These are phyloP conservation scores for Huntiella abstrusa DNA, from an alignment of 2,329 filamentous ascomycete genomes.

Conservation along the genomic window DNA sequence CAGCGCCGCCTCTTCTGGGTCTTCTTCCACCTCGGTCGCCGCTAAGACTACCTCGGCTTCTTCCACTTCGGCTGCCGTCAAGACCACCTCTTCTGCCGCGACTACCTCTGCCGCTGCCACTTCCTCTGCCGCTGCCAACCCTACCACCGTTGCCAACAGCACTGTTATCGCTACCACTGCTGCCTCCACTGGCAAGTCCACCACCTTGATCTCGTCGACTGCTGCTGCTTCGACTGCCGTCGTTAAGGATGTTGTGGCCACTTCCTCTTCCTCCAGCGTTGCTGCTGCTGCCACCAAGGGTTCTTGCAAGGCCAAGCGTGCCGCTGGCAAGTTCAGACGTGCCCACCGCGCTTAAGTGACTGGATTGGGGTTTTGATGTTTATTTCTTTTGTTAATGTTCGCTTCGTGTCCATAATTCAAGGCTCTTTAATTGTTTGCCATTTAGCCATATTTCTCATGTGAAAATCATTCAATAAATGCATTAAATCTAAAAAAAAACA, in stretches of 20 bases:
- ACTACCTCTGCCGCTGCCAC: background rate
- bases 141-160: background rate
- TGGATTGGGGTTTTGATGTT: background rate
- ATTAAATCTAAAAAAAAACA: too few species aligned
- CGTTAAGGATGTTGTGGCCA: background rate
- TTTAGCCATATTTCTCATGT: background rate
- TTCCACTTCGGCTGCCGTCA: background rate
- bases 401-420: too few species aligned
- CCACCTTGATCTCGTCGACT: background rate
- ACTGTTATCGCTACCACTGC: background rate
- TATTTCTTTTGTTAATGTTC: too few species aligned
- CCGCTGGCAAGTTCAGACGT: background rate
- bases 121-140: background rate
- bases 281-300: constrained; percentile 4
- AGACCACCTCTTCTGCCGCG: background rate
- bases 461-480: background rate
- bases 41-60: background rate
- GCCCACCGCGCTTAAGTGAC: background rate
- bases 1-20: background rate
- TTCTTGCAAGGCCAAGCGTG: constrained; percentile 5
- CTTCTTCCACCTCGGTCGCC: background rate
- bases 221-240: background rate
- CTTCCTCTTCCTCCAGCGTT: background rate
- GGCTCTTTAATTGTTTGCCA: background rate
- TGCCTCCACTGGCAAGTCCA: background rate